Evolutionary conservation across 495 filamentous ascomycete species (phyloP).

Genomic region (Geoglossum glabrum): DNA sequence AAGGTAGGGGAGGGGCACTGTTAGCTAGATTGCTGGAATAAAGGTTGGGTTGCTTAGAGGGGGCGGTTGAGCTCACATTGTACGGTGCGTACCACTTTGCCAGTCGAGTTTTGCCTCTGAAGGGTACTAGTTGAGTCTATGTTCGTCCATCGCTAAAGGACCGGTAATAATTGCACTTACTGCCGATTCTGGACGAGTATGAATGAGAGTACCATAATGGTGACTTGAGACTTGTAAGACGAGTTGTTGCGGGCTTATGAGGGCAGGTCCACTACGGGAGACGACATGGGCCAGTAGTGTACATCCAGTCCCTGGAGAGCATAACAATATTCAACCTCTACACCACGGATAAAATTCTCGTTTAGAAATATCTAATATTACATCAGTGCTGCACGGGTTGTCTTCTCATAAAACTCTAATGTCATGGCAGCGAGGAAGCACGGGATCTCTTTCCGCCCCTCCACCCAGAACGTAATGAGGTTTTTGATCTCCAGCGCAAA

Average conservation of each 20-base stretch:
- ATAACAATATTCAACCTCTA: neutral
- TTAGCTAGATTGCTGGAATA: neutral
- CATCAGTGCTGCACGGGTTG: constrained; percentile 31
- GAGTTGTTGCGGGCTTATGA: neutral
- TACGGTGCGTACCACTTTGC: constrained; percentile 99
- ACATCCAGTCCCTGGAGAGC: neutral
- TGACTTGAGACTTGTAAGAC: neutral
- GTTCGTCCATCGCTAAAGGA: neutral
- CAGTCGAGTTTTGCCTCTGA: constrained; percentile 92
- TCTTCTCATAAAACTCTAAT: constrained; percentile 80
- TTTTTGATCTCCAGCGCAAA: constrained; percentile 73
- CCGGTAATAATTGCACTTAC: constrained; percentile 26
- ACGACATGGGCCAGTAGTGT: neutral
- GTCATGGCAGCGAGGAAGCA: constrained; percentile 80
- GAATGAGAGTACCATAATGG: constrained; percentile 68
- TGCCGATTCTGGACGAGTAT: constrained; percentile 95
- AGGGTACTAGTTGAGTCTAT: neutral
- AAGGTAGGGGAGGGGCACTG: too few species aligned
- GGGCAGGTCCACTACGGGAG: neutral
- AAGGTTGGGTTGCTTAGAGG: too few species aligned
- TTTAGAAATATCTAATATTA: constrained; percentile 6
- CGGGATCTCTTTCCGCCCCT: constrained; percentile 74
- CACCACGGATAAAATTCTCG: neutral
- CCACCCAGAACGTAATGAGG: constrained; percentile 82
- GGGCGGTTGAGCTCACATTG: constrained; percentile 31